Base-by-base conservation (phyloP, 352 stramenopile species). In the Phytophthora capsici region DNA sequence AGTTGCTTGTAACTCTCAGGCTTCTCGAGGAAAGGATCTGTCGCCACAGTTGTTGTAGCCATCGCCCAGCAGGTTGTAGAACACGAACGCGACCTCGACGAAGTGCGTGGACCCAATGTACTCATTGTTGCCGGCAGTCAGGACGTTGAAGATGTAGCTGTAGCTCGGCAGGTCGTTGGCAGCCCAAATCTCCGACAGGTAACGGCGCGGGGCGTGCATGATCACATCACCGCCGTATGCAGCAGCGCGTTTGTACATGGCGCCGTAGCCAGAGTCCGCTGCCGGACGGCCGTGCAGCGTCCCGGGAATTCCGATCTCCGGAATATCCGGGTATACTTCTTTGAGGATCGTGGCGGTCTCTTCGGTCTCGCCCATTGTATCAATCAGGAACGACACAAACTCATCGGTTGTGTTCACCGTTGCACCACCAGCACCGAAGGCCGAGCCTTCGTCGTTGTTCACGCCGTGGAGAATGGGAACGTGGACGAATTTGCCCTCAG, bases 81-180 rank as follows among this genome's bases (percentile, higher is more conserved):
- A 72, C 16, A 75, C 67, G 36, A 75, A 75, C 1, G 66, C 66
- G 5, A 75, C 62, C 19, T 75, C 66, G 1, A 48, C 25, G 44
- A 71, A 71, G 57, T 75, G 67, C 25, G 55, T 63, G 16, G 56
- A 63, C 6, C 67, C 62, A 9, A 61, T 40, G 25, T 62, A 68
- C 19, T 66, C 56, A 4, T 49, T 57, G 7, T 53, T 49, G 0
- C 66, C 66, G 30, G 45, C 48, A 8, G 52, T 36, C 20, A 68
- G 30, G 34, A 75, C 67, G 36, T 71, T 64, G 48, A 75, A 75
- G 23, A 46, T 32, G 46, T 75, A 75, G 67, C 50, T 75, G 62
- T 69, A 75, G 32, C 63, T 59, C 22, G 63, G 52, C 0, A 73
- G 48, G 34, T 37, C 26, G 22, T 71, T 54, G 14, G 54, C 56